phyloP scores from a whole-genome alignment of 2,329 filamentous ascomycete species.

The Passalora sequoiae region DNA sequence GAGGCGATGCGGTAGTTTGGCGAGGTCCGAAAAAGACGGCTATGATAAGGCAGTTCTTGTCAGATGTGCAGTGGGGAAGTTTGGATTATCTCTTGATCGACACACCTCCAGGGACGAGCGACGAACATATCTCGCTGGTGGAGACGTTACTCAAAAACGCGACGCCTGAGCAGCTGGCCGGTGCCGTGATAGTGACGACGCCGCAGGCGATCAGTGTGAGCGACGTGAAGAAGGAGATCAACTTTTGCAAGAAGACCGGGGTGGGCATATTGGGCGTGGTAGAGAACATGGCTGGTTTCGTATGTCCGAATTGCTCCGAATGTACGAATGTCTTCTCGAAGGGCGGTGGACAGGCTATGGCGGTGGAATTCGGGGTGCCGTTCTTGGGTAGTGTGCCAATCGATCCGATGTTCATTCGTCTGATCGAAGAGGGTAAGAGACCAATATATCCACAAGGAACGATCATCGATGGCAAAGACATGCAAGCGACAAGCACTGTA shows the following conservation, averaged over 20 bases:
- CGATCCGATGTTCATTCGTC: slow-evolving; percentile 81
- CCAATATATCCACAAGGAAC: slow-evolving; percentile 68
- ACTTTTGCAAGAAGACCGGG: slow-evolving; percentile 82
- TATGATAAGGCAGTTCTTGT: slow-evolving; percentile 95
- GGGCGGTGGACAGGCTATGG: slow-evolving; percentile 86
- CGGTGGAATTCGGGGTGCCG: slow-evolving; percentile 72
- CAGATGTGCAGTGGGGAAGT: slow-evolving; percentile 80
- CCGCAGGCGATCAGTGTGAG: slow-evolving; percentile 90
- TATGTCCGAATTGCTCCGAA: slow-evolving; percentile 71
- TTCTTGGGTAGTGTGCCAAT: slow-evolving; percentile 87
- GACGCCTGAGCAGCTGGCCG: slow-evolving; percentile 64
- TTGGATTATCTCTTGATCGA: slow-evolving; percentile 93
- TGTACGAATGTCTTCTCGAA: slow-evolving; percentile 92
- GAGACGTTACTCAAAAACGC: slow-evolving; percentile 53
- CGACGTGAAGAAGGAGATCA: slow-evolving; percentile 90
- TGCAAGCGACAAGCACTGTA: slow-evolving; percentile 27
- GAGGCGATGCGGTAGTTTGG: slow-evolving; percentile 94
- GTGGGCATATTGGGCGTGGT: slow-evolving; percentile 80
- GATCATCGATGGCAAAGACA: slow-evolving; percentile 52
- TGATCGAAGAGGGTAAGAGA: slow-evolving; percentile 69
- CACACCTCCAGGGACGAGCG: slow-evolving; percentile 90
- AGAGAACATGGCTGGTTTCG: slow-evolving; percentile 93
- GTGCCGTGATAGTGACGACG: slow-evolving; percentile 91
- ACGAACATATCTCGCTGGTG: slow-evolving; percentile 93
- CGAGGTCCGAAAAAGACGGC: slow-evolving; percentile 97